Evolutionary conservation across 192 early-diverging fungal genomes (phyloP), one percentile per base, ranked within the genome.

Genomic region (Allomyces javanicus): DNA sequence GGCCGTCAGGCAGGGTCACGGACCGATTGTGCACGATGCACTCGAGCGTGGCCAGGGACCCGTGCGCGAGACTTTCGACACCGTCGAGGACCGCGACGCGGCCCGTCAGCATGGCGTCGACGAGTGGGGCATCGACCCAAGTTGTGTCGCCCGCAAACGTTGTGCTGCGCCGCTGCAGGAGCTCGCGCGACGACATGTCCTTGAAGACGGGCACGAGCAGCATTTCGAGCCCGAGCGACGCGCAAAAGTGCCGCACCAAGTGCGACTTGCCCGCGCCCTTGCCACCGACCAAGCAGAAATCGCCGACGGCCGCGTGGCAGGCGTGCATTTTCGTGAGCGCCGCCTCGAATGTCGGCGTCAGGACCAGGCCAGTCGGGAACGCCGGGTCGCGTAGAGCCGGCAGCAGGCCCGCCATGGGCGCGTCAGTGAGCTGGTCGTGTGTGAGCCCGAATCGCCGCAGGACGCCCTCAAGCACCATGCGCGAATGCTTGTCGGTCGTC

Each of bases 141-240:
- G 84, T 69, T 10, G 89, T 89, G 61, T 87, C 84, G 58, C 89
- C 89, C 10, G 82, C 69, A 33, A 77, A 70, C 0, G 82, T 85
- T 0, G 89, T 91, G 62, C 78, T 76, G 43, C 89, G 78, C 40
- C 86, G 79, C 68, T 91, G 89, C 25, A 91, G 69, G 4, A 91
- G 75, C 70, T 89, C 87, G 19, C 89, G 76, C 6, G 89, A 82
- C 6, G 86, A 87, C 85, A 91, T 89, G 68, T 91, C 89, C 61
- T 82, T 81, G 71, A 83, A 88, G 9, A 89, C 66, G 10, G 86
- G 87, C 44, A 91, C 82, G 43, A 44, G 23, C 33, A 50, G 63
- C n/a, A 40, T 62, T 64, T 6, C n/a, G 25, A 63, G 76, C 43
- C 75, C 73, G 44, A 86, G 64, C 10, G 75, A 65, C 26, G 65